phyloP scores from a whole-genome alignment of 176 grass and related monocot species.

The Paspalum vaginatum region DNA sequence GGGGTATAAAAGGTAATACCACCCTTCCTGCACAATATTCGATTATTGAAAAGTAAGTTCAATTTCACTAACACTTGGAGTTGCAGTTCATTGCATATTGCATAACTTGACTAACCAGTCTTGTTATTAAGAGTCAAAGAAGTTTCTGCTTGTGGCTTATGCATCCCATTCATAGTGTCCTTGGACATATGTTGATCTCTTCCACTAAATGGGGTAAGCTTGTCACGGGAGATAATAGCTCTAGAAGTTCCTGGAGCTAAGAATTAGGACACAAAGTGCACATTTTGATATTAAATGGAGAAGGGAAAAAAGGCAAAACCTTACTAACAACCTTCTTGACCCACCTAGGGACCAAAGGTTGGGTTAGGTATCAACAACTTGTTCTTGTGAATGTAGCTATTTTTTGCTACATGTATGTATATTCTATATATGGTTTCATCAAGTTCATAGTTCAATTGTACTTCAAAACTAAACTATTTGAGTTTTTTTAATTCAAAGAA shows the following conservation, averaged over 20 bases:
- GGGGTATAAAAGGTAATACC: slow-evolving; percentile 63
- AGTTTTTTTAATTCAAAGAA: not conserved
- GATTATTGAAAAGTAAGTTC: not conserved
- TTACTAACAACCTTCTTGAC: no score
- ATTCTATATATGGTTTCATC: slow-evolving; percentile 7
- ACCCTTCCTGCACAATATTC: slow-evolving; percentile 48
- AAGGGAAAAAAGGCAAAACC: no score
- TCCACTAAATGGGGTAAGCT: slow-evolving; percentile 25
- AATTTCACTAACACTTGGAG: not conserved
- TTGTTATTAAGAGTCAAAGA: slow-evolving; percentile 28
- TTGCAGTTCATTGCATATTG: not conserved
- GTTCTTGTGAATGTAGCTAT: no score
- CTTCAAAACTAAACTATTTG: not conserved
- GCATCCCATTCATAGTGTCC: not conserved
- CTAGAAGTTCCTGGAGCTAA: slow-evolving; percentile 50
- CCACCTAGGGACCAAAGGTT: no score
- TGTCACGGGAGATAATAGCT: slow-evolving; percentile 64
- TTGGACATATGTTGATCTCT: slow-evolving; percentile 16
- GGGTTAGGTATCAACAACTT: no score
- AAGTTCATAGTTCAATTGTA: not conserved
- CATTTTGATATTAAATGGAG: no score
- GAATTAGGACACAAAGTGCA: not conserved
- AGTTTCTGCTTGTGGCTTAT: slow-evolving; percentile 11
- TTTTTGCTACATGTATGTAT: not conserved
- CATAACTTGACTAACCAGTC: slow-evolving; percentile 47